A percentile compares a stretch with the other conserved stretches of the same genome.
Conservation (phyloP, 1,284 basidiomycete genomes). For the Rhodotorula glutinis region DNA sequence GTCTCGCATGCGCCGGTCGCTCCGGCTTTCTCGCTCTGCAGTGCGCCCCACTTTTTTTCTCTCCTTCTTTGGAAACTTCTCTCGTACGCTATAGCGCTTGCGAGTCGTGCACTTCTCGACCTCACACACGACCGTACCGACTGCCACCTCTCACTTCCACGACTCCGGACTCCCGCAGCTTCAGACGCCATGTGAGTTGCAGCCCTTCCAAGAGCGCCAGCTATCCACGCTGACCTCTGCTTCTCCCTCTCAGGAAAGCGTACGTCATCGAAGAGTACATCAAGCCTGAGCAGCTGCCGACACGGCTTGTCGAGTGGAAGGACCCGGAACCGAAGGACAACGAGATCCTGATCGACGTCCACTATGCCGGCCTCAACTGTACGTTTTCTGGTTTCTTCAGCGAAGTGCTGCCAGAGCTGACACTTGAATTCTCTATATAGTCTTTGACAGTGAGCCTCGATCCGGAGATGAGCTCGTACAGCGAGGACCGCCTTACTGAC, state of each 20-base stretch:
- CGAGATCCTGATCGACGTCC: constrained; percentile 77
- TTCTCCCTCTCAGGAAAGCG: constrained; percentile 61
- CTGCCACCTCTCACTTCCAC: too few relatives aligned
- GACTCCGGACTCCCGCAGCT: too few relatives aligned
- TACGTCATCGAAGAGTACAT: constrained; percentile 66
- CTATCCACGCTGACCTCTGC: neutral
- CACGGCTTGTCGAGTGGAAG: constrained; percentile 56
- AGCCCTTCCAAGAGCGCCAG: too few relatives aligned
- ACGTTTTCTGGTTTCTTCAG: neutral
- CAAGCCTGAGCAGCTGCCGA: constrained; percentile 59
- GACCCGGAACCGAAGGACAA: constrained; percentile 58
- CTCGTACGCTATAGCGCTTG: too few relatives aligned
- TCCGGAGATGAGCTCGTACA: neutral
- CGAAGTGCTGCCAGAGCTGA: neutral
- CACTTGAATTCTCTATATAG: neutral
- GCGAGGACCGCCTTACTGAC: neutral
- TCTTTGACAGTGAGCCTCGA: constrained; percentile 58
- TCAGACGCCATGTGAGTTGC: too few relatives aligned
- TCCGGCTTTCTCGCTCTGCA: too few relatives aligned
- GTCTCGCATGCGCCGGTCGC: too few relatives aligned
- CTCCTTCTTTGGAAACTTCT: too few relatives aligned
- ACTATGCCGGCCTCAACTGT: constrained; percentile 60
- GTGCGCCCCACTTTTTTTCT: too few relatives aligned
- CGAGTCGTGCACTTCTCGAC: too few relatives aligned
- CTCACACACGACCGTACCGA: too few relatives aligned